Evolutionary conservation across 768 basidiomycete species (phyloP).

Genomic region (Dacryopinax spathularia): DNA sequence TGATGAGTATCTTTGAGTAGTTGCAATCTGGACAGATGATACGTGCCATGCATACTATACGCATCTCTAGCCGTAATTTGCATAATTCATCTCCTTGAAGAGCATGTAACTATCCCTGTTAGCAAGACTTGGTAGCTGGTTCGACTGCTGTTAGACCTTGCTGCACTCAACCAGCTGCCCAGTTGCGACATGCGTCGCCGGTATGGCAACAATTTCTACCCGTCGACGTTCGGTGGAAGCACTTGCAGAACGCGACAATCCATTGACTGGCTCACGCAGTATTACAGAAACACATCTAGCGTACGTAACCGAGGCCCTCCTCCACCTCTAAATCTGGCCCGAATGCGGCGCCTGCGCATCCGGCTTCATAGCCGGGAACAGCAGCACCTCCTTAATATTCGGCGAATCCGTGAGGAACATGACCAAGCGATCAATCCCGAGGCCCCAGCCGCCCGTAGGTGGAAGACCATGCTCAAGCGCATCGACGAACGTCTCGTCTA

Average conservation of each 20-base stretch:
- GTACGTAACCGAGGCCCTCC: too few species aligned
- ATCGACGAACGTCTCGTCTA: conserved; percentile 91
- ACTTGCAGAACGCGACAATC: too few species aligned
- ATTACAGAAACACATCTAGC: too few species aligned
- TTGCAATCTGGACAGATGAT: not conserved
- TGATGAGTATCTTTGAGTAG: not conserved
- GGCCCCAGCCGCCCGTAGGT: conserved; percentile 94
- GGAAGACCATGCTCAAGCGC: conserved; percentile 97
- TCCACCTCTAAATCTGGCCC: not conserved
- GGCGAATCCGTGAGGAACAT: conserved; percentile 98
- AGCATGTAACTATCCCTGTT: too few species aligned
- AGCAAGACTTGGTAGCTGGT: too few species aligned
- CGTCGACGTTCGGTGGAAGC: too few species aligned
- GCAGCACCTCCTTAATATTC: conserved; percentile 90
- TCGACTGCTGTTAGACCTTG: too few species aligned
- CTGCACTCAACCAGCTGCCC: too few species aligned
- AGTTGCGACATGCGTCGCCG: too few species aligned
- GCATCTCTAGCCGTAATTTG: not conserved
- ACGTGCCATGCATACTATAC: not conserved
- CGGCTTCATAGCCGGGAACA: conserved; percentile 98
- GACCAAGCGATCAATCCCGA: conserved; percentile 89
- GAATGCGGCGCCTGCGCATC: conserved; percentile 13
- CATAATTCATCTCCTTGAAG: not conserved
- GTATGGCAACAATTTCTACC: too few species aligned
- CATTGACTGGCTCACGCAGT: too few species aligned